These are phyloP conservation scores for Smittium culicis DNA, from an alignment of 371 early-diverging fungal genomes.

Conservation along the genomic window DNA sequence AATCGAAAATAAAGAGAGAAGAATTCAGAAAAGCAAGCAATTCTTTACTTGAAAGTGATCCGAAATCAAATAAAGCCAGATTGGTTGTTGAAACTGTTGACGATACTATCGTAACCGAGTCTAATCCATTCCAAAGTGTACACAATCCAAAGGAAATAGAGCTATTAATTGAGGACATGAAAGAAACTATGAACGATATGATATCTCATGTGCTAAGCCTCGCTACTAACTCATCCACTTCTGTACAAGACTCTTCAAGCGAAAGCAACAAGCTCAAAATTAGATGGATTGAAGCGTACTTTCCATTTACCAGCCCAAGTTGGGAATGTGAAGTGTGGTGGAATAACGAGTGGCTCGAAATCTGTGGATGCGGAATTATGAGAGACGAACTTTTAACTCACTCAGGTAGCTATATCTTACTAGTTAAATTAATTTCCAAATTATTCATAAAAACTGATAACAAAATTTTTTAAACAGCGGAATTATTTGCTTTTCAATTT, in stretches of 20 bases:
- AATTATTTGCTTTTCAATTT: neutral
- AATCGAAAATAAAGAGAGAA: neutral
- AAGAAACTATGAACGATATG: slow-evolving; percentile 65
- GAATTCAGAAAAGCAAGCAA: neutral
- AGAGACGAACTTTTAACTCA: slow-evolving; percentile 64
- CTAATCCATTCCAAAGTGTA: slow-evolving; percentile 23
- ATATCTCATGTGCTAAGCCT: slow-evolving; percentile 34
- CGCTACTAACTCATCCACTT: slow-evolving; percentile 11
- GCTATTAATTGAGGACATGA: slow-evolving; percentile 50
- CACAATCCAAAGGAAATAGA: slow-evolving; percentile 34
- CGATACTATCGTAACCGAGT: slow-evolving; percentile 15
- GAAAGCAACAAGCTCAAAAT: slow-evolving; percentile 33
- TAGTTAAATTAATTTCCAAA: no score
- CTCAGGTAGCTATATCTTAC: no score
- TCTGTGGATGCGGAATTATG: slow-evolving; percentile 88
- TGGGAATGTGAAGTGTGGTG: slow-evolving; percentile 93
- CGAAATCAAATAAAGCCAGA: neutral
- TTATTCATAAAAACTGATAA: neutral
- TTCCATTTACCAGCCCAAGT: slow-evolving; percentile 91
- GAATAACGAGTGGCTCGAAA: slow-evolving; percentile 89
- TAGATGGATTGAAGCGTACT: slow-evolving; percentile 91
- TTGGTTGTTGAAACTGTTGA: slow-evolving; percentile 22
- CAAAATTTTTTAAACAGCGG: no score
- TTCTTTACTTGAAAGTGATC: neutral
- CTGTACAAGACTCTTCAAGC: neutral